Conservation (phyloP, 192 early-diverging fungal genomes). For the Pilobolus umbonatus region DNA sequence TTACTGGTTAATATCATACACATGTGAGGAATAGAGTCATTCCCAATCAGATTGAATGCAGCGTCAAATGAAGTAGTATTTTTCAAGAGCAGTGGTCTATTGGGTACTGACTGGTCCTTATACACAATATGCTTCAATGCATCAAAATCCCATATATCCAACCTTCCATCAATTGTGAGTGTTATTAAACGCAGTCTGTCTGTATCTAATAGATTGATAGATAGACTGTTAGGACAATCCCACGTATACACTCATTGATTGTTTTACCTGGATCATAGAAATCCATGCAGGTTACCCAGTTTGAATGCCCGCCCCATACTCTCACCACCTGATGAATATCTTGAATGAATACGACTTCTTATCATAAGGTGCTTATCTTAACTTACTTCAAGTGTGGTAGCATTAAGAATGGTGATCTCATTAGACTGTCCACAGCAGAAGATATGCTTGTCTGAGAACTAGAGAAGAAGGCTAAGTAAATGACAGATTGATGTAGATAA, state of each 20-base stretch:
- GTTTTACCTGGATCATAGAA: slow-evolving; percentile 44
- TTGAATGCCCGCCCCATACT: slow-evolving; percentile 53
- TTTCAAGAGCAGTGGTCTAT: slow-evolving; percentile 8
- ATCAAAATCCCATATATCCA: slow-evolving; percentile 53
- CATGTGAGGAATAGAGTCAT: slow-evolving; percentile 11
- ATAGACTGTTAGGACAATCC: background rate
- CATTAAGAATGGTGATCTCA: slow-evolving; percentile 48
- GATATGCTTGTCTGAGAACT: slow-evolving; percentile 41
- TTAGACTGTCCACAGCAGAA: slow-evolving; percentile 49
- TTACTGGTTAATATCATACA: slow-evolving; percentile 31
- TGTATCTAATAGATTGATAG: slow-evolving; percentile 25
- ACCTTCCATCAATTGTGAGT: slow-evolving; percentile 38
- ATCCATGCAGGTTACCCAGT: slow-evolving; percentile 50
- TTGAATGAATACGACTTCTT: background rate
- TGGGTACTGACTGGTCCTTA: slow-evolving; percentile 34
- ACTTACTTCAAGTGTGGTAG: slow-evolving; percentile 41
- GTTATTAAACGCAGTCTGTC: slow-evolving; percentile 39
- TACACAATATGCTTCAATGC: slow-evolving; percentile 35
- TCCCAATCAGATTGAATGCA: slow-evolving; percentile 17
- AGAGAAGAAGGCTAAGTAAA: background rate
- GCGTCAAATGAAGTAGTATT: slow-evolving; percentile 5
- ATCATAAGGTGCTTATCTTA: background rate
- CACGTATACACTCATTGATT: background rate
- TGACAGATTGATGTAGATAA: background rate
- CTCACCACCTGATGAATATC: slow-evolving; percentile 38